Evolutionary conservation across 208 protist species (phyloP), one percentile per base, ranked within the genome.

Genomic region (Crithidia bombi): DNA sequence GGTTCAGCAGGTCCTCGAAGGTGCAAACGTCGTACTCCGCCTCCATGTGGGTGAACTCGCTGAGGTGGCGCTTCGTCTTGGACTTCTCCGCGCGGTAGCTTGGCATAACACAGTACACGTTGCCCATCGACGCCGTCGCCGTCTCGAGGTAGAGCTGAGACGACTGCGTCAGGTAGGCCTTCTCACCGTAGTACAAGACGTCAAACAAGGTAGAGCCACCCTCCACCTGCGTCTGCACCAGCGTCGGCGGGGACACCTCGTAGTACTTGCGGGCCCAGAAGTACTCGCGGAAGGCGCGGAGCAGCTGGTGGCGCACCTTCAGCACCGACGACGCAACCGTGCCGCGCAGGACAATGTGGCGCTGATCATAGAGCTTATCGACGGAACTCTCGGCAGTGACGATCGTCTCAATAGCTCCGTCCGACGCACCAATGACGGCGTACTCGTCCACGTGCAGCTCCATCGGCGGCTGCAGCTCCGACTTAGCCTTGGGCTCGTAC

Each of bases 141-240:
- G 98, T 99, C 79, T 99, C 98, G 14, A 99, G 85, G 80, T 99
- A 99, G 3, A 99, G 92, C 90, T 99, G 99, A 25, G 96, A 99
- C 5, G 97, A 99, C 83, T 99, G 98, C 32, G 99, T 99, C 17
- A 99, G 81, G 76, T 98, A 99, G 5, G 98, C 98, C 47, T 86
- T 92, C 81, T 99, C 87, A 47, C 97, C 98, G 75, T 98, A 99
- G 85, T 99, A 99, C 66, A 99, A 77, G 9, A 99, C 68, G n/a
- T 98, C 95, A 78, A 99, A 99, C 10, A 99, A 82, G 11, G 97
- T 99, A 32, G 96, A 97, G 46, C 98, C 98, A 69, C 98, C 99
- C 77, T 99, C 99, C 76, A 93, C 97, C 79, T 98, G 92, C 19
- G 96, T 99, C 79, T 99, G 96, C 44, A 99, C 98, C 21, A 99